Conservation (phyloP, 768 basidiomycete genomes). For the Hypholoma fasciculare region DNA sequence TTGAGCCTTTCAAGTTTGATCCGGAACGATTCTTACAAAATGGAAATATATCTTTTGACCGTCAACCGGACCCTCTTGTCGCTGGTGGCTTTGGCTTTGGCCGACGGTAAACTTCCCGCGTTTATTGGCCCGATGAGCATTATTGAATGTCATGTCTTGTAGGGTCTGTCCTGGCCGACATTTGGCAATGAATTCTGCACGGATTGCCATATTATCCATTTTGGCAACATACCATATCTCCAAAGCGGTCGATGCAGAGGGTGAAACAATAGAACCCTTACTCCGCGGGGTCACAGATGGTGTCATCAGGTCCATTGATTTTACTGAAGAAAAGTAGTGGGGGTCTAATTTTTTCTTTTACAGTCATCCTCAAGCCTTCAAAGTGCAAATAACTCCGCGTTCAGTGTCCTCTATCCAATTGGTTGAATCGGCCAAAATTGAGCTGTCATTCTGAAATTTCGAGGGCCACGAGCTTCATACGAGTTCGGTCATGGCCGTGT, state of each 20-base stretch:
- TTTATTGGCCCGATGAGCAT: no score
- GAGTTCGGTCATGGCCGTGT: no score
- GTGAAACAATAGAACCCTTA: conserved; percentile 18
- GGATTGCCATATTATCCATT: conserved; percentile 30
- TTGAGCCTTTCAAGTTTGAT: background rate
- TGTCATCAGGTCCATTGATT: conserved; percentile 16
- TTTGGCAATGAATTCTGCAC: conserved; percentile 29
- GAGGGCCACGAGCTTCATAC: background rate
- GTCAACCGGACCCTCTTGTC: background rate
- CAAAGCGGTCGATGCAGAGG: conserved; percentile 30
- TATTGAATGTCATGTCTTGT: background rate
- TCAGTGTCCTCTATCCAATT: conserved; percentile 14
- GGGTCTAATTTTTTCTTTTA: background rate
- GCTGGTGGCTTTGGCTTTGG: background rate
- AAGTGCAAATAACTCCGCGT: conserved; percentile 18
- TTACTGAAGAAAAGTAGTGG: background rate
- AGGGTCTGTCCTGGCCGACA: conserved; percentile 38
- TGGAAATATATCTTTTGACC: background rate
- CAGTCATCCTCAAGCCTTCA: conserved; percentile 26
- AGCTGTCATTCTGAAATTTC: background rate
- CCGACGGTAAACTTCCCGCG: background rate
- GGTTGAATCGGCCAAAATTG: conserved; percentile 14
- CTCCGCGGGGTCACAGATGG: conserved; percentile 24
- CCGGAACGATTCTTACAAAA: conserved; percentile 1
- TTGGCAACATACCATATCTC: conserved; percentile 28